phyloP scores from a whole-genome alignment of 257 asterid species.

The Paraleonurus japonicus region DNA sequence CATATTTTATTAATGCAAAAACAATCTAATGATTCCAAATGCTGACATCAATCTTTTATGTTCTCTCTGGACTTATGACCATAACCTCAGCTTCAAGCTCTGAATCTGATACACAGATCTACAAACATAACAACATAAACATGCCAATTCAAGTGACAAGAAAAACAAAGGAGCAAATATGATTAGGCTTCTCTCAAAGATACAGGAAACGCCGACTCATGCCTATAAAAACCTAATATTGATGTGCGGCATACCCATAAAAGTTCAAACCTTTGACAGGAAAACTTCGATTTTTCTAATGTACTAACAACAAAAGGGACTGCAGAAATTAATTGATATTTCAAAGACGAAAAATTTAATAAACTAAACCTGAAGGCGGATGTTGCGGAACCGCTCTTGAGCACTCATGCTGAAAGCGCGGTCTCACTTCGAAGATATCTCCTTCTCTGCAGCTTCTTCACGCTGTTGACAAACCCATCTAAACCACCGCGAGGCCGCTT shows the following conservation, averaged over 20 bases:
- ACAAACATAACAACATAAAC: neutral
- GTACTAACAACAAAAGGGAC: neutral
- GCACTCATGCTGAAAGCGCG: conserved; percentile 92
- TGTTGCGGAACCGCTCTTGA: conserved; percentile 90
- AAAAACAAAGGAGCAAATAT: neutral
- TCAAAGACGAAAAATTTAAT: neutral
- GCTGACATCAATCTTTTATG: no score
- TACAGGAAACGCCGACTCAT: conserved; percentile 15
- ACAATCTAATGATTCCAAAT: no score
- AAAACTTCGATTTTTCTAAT: conserved; percentile 7
- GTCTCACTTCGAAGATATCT: conserved; percentile 83
- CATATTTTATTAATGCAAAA: no score
- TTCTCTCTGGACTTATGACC: no score
- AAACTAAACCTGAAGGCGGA: conserved; percentile 72
- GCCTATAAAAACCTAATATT: no score
- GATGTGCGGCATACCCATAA: no score
- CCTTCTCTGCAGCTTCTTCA: conserved; percentile 87
- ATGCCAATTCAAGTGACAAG: no score
- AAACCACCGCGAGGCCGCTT: no score
- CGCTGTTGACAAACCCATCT: no score
- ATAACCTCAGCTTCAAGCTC: neutral
- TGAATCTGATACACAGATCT: conserved; percentile 18
- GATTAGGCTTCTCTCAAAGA: neutral
- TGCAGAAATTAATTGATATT: neutral
- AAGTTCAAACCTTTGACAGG: conserved; percentile 21